Conservation (phyloP, 257 asterid species). For the Solanum pennellii region DNA sequence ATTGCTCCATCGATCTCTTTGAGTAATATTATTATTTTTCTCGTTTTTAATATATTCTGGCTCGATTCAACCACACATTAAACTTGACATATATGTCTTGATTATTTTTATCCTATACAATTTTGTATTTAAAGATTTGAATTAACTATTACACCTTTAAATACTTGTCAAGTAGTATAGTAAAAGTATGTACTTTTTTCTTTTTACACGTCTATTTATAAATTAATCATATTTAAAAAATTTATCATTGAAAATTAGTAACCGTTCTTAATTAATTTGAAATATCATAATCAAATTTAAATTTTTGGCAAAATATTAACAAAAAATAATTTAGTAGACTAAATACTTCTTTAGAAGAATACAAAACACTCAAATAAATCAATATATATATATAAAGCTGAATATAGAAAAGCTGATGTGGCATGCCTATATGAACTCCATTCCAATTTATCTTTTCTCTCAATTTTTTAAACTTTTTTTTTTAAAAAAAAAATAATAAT, state of each 20-base stretch:
- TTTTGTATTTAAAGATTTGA: neutral
- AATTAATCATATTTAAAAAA: neutral
- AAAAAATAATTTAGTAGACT: neutral
- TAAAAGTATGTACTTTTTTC: neutral
- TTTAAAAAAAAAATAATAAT: too few relatives aligned
- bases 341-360: neutral
- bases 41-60: too few relatives aligned
- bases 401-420: too few relatives aligned
- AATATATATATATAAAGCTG: too few relatives aligned
- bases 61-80: neutral
- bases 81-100: too few relatives aligned
- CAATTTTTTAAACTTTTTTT: too few relatives aligned
- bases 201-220: neutral
- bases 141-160: neutral
- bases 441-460: too few relatives aligned
- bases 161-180: neutral
- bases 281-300: neutral
- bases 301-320: neutral
- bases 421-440: too few relatives aligned
- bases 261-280: neutral
- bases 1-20: neutral
- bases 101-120: too few relatives aligned
- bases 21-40: too few relatives aligned
- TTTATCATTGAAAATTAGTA: neutral
- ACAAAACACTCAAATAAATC: neutral